Conservation (phyloP, 495 filamentous ascomycete genomes). For the Hypoxylon cercidicola region DNA sequence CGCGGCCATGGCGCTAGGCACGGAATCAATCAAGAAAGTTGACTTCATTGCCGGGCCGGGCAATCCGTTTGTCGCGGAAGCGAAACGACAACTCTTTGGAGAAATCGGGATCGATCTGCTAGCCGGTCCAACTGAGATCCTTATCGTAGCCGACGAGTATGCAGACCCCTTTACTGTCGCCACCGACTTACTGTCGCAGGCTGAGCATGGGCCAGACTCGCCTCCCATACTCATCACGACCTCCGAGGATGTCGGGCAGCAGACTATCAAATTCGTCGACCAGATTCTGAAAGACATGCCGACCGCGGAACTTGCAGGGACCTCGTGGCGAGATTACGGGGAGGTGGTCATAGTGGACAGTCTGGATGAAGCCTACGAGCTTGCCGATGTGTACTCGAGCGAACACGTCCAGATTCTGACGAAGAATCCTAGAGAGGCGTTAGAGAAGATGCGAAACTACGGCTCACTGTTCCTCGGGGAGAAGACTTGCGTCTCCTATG, state of each 20-base stretch:
- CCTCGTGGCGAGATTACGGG: slow-evolving; percentile 59
- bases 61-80: slow-evolving; percentile 66
- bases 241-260: slow-evolving; percentile 51
- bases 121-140: slow-evolving; percentile 65
- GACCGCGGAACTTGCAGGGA: slow-evolving; percentile 56
- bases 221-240: slow-evolving; percentile 62
- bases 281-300: slow-evolving; percentile 54
- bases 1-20: slow-evolving; percentile 76
- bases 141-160: slow-evolving; percentile 61
- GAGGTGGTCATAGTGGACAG: slow-evolving; percentile 58
- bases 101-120: slow-evolving; percentile 65
- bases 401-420: slow-evolving; percentile 68
- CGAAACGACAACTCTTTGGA: slow-evolving; percentile 64
- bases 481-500: slow-evolving; percentile 64
- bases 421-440: slow-evolving; percentile 55
- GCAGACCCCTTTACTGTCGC: slow-evolving; percentile 64
- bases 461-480: slow-evolving; percentile 64
- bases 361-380: slow-evolving; percentile 59
- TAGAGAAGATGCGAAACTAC: slow-evolving; percentile 63
- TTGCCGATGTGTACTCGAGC: slow-evolving; percentile 62
- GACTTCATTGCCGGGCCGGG: slow-evolving; percentile 66
- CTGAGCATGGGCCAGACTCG: slow-evolving; percentile 64
- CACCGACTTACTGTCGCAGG: slow-evolving; percentile 63
- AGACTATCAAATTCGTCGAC: slow-evolving; percentile 54
- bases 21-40: slow-evolving; percentile 63